Conservation (phyloP, 2,329 filamentous ascomycete species). For the Shiraia sp. region DNA sequence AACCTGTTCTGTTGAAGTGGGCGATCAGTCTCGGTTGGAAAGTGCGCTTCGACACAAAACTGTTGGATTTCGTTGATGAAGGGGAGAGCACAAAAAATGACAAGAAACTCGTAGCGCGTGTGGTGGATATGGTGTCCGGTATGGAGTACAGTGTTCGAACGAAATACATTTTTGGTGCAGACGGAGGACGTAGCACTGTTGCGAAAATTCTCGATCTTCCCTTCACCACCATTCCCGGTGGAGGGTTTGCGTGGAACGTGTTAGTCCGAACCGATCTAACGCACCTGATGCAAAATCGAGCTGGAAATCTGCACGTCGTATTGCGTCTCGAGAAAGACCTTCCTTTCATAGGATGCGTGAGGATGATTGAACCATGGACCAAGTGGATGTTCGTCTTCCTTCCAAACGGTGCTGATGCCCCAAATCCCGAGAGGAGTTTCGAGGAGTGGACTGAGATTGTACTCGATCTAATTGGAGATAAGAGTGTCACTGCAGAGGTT, state of each 20-base stretch:
- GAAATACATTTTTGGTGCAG: slow-evolving; percentile 63
- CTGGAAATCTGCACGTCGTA: slow-evolving; percentile 65
- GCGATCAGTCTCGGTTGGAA: slow-evolving; percentile 45
- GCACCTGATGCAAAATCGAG: slow-evolving; percentile 54
- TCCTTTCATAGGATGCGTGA: slow-evolving; percentile 54
- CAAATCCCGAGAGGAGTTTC: slow-evolving; percentile 4
- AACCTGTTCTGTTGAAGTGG: slow-evolving; percentile 48
- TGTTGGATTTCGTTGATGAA: slow-evolving; percentile 32
- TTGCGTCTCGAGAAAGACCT: slow-evolving; percentile 59
- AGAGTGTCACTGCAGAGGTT: slow-evolving; percentile 11
- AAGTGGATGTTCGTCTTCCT: slow-evolving; percentile 54
- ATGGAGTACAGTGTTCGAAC: slow-evolving; percentile 53
- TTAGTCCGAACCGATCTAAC: slow-evolving; percentile 56
- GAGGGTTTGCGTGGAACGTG: slow-evolving; percentile 56
- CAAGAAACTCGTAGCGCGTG: slow-evolving; percentile 37
- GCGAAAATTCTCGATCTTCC: slow-evolving; percentile 54
- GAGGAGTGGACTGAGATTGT: slow-evolving; percentile 16
- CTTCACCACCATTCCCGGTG: slow-evolving; percentile 50
- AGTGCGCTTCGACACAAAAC: slow-evolving; percentile 46
- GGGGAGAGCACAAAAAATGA: slow-evolving; percentile 13
- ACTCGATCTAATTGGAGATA: slow-evolving; percentile 12
- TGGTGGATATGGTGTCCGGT: slow-evolving; percentile 45
- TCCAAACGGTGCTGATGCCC: slow-evolving; percentile 10
- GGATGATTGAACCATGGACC: slow-evolving; percentile 67
- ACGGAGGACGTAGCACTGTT: slow-evolving; percentile 56